Percentiles rank a stretch among this genome's conserved stretches.
Evolutionary conservation across 305 asterid species (phyloP).

Genomic region (Fraxinus paxiana): DNA sequence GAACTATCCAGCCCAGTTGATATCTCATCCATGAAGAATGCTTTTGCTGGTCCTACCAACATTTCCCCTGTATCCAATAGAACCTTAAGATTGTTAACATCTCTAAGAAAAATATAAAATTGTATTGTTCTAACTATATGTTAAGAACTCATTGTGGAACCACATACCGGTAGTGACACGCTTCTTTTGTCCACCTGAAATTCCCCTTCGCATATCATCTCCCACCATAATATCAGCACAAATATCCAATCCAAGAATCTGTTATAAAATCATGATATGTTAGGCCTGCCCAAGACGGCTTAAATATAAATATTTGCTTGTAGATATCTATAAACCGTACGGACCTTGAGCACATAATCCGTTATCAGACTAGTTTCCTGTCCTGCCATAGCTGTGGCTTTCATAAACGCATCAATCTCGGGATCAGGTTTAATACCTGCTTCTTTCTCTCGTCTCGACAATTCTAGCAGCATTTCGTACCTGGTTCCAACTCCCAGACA

Average conservation of each 20-base stretch:
- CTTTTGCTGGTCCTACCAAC: conserved; percentile 64
- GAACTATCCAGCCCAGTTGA: neutral
- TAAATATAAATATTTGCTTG: neutral
- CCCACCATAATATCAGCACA: conserved; percentile 60
- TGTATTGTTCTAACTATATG: neutral
- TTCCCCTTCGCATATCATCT: conserved; percentile 60
- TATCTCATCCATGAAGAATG: conserved; percentile 39
- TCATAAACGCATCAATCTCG: conserved; percentile 56
- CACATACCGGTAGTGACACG: conserved; percentile 51
- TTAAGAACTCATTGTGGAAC: neutral
- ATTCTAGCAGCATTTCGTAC: conserved; percentile 44
- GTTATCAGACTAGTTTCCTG: conserved; percentile 48
- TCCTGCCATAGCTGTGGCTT: conserved; percentile 50
- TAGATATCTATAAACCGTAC: neutral
- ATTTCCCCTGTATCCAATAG: conserved; percentile 45
- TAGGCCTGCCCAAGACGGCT: neutral
- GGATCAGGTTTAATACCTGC: conserved; percentile 55
- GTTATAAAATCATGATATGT: conserved; percentile 5
- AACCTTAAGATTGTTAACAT: neutral
- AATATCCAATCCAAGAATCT: conserved; percentile 57
- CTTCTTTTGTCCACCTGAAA: conserved; percentile 54
- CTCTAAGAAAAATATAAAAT: neutral
- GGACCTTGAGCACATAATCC: conserved; percentile 57
- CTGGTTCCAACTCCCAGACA: conserved; percentile 57
- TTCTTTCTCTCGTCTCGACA: conserved; percentile 53